Conservation (phyloP, 2,329 filamentous ascomycete genomes). For the Diaporthe sp. region DNA sequence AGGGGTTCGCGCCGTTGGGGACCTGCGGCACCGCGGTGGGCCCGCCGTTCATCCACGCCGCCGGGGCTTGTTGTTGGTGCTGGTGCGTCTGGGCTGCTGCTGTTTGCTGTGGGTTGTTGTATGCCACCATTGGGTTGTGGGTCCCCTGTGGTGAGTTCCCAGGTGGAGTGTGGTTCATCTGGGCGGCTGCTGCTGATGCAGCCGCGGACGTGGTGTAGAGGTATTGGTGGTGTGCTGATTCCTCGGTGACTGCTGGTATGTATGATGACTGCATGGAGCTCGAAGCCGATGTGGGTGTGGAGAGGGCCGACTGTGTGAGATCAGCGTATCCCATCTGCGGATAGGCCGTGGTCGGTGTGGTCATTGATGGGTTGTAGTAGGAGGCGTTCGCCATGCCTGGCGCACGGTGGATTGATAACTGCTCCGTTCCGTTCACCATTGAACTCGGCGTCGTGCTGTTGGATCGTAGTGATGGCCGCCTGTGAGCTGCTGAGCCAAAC, state of each 20-base stretch:
- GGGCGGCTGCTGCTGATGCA: constrained; percentile 33
- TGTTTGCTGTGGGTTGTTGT: constrained; percentile 55
- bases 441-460: constrained; percentile 25
- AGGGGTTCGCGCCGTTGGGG: constrained; percentile 56
- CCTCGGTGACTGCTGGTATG: constrained; percentile 32
- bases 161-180: constrained; percentile 42
- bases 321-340: constrained; percentile 37
- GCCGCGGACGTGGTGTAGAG: constrained; percentile 37
- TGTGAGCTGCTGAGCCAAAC: constrained; percentile 16
- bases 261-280: constrained; percentile 30
- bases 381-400: constrained; percentile 13
- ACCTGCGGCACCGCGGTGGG: constrained; percentile 25
- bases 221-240: constrained; percentile 30
- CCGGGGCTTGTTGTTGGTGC: constrained; percentile 16
- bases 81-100: constrained; percentile 45
- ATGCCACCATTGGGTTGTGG: constrained; percentile 55
- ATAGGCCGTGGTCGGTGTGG: constrained; percentile 28
- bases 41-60: constrained; percentile 20
- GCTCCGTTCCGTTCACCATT: constrained; percentile 21
- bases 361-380: constrained; percentile 35
- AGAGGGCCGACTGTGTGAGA: constrained; percentile 2
- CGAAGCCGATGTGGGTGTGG: constrained; percentile 26
- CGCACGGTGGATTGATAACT: constrained; percentile 21
- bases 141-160: constrained; percentile 40
- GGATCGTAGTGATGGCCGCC: constrained; percentile 15